A percentile compares a stretch with the other conserved stretches of the same genome.
Conservation (phyloP, 441 rosid genomes). For the Aleurites moluccanus region DNA sequence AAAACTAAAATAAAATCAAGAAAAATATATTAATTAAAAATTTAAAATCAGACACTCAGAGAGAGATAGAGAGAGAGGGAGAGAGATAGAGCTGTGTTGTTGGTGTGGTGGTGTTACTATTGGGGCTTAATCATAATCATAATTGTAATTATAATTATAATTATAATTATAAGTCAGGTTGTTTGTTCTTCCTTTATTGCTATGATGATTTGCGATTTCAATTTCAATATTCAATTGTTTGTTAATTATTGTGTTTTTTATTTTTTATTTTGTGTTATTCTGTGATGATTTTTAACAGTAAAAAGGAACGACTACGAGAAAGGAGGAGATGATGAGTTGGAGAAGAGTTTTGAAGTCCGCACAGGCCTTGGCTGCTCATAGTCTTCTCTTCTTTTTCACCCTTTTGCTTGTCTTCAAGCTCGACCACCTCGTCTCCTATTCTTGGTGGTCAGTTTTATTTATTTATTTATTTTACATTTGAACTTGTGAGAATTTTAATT, state of each 20-base stretch:
- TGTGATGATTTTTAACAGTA: neutral
- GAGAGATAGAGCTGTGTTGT: neutral
- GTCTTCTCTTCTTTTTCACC: slow-evolving; percentile 69
- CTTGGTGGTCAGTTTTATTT: slow-evolving; percentile 96
- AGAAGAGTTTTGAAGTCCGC: slow-evolving; percentile 81
- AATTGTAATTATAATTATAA: too few relatives aligned
- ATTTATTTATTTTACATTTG: neutral
- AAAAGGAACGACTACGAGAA: slow-evolving; percentile 6
- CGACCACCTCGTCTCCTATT: slow-evolving; percentile 48
- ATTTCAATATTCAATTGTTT: neutral
- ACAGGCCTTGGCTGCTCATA: slow-evolving; percentile 82
- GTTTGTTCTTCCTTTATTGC: neutral
- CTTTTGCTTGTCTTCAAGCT: slow-evolving; percentile 81
- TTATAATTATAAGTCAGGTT: neutral
- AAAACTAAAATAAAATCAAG: too few relatives aligned
- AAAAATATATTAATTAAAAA: too few relatives aligned
- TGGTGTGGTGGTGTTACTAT: too few relatives aligned
- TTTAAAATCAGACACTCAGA: too few relatives aligned
- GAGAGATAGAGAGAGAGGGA: neutral
- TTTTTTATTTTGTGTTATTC: neutral
- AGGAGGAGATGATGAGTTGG: slow-evolving; percentile 60
- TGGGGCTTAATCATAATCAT: slow-evolving; percentile 1
- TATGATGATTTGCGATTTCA: neutral
- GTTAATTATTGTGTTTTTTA: neutral
- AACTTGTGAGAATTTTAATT: neutral